phyloP scores from a whole-genome alignment of 2,329 filamentous ascomycete genomes.

The Fusarium sp. region DNA sequence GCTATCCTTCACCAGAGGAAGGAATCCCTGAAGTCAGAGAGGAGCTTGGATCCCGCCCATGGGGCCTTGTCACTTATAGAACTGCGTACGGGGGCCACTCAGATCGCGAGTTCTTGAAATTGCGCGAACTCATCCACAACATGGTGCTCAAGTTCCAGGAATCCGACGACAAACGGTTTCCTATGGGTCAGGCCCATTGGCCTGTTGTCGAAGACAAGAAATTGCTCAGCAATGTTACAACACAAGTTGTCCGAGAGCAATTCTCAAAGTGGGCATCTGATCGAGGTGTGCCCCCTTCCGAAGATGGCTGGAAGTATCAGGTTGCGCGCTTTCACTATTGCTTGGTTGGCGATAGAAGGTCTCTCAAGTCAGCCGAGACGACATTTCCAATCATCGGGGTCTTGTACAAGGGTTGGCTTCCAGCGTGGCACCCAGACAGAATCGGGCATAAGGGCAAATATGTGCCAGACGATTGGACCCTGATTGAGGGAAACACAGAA shows the following conservation, averaged over 20 bases:
- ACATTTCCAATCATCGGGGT: neutral
- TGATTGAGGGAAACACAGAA: neutral
- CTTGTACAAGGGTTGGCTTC: neutral
- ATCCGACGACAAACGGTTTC: neutral
- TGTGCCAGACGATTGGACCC: neutral
- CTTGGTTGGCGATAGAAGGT: neutral
- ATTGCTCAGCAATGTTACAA: neutral
- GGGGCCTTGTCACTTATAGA: neutral
- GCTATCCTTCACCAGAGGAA: neutral
- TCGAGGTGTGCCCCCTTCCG: neutral
- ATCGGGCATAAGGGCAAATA: neutral
- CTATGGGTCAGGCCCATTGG: neutral
- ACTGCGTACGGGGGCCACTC: neutral
- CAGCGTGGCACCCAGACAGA: neutral
- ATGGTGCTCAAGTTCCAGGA: neutral
- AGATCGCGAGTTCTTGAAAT: neutral
- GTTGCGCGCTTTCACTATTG: neutral
- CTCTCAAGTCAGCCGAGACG: neutral
- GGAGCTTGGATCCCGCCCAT: neutral
- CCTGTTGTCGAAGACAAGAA: neutral
- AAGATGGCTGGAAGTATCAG: neutral
- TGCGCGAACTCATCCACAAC: neutral
- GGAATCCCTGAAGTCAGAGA: neutral
- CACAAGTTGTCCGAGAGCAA: neutral
- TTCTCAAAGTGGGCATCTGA: neutral